Base-by-base conservation (phyloP, 1,139 yeast species). In the Candida tropicalis region DNA sequence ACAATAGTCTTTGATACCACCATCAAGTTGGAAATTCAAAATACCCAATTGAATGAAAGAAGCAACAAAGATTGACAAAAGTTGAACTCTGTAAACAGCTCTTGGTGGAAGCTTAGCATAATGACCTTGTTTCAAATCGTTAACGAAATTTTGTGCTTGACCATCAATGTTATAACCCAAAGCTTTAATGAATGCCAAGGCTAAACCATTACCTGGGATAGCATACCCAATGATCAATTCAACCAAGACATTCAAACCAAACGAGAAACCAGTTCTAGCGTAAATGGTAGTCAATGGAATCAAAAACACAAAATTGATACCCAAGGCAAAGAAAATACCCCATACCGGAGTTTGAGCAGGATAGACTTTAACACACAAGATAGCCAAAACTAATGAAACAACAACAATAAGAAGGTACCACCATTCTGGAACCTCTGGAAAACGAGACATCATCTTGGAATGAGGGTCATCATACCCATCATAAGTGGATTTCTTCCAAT, bases 51-150 rank as follows among this genome's bases (percentile, higher is more conserved):
- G 66, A 11, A 81, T 75, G 46, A 82, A 69, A 2, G 73, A 65
- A 50, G 68, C 68, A 41, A 75, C 45, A 20, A 60, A 47, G 3
- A 68, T 64, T 15, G 82, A 73, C 25, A 79, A 48, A 47, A 81
- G 55, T 61, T 82, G 87, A 23, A 77, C 74, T 52, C 85, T 69
- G 66, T 81, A 82, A 48, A 82, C 59, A 0, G 87, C 77, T 49
- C 81, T 64, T 34, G 87, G 87, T n/a, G 86, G 82, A 36, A 82
- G 58, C 48, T 76, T 78, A 5, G 82, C 81, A 56, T 82, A 82
- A 60, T 79, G 87, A 10, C 78, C 86, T 66, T 73, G 57, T 59
- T 81, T 82, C 59, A 78, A 78, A 52, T 77, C 77, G 4, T 75
- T 56, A 38, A 79, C 65, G 58, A 73, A 81, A 54, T 66, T 69